These are phyloP conservation scores for Colletotrichum karsti DNA, from an alignment of 2,329 filamentous ascomycete genomes.

Conservation along the genomic window DNA sequence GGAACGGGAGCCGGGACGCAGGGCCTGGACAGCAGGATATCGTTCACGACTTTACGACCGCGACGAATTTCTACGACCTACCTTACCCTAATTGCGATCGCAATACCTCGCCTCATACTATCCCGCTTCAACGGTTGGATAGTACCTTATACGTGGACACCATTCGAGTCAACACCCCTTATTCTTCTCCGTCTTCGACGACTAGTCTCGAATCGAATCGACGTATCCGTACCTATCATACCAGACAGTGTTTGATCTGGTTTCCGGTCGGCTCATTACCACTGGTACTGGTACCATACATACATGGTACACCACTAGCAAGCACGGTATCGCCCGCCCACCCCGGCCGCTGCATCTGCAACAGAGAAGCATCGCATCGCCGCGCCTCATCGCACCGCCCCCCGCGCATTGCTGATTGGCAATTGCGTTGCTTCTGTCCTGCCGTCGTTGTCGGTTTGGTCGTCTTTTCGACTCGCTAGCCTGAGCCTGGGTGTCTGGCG, in stretches of 20 bases:
- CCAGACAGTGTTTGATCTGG: not conserved
- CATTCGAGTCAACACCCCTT: not conserved
- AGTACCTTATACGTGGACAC: too few relatives aligned
- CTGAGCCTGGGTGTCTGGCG: not conserved
- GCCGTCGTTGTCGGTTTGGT: not conserved
- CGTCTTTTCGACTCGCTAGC: not conserved
- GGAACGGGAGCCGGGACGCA: too few relatives aligned
- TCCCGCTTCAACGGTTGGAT: too few relatives aligned
- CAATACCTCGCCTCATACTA: too few relatives aligned
- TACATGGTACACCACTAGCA: not conserved
- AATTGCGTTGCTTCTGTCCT: not conserved
- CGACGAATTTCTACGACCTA: too few relatives aligned
- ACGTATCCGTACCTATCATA: not conserved
- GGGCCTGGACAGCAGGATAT: too few relatives aligned
- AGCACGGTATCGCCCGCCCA: too few relatives aligned
- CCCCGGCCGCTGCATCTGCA: not conserved
- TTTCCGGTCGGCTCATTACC: not conserved
- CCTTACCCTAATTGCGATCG: too few relatives aligned
- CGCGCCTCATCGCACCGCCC: conserved; percentile 6
- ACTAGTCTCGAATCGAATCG: not conserved
- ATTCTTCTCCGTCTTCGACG: not conserved
- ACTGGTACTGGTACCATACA: not conserved
- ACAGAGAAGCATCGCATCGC: conserved; percentile 9
- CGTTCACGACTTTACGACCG: too few relatives aligned
- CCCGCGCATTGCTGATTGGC: too few relatives aligned